phyloP scores from a whole-genome alignment of 306 rosid genomes.

The Corylus americana region DNA sequence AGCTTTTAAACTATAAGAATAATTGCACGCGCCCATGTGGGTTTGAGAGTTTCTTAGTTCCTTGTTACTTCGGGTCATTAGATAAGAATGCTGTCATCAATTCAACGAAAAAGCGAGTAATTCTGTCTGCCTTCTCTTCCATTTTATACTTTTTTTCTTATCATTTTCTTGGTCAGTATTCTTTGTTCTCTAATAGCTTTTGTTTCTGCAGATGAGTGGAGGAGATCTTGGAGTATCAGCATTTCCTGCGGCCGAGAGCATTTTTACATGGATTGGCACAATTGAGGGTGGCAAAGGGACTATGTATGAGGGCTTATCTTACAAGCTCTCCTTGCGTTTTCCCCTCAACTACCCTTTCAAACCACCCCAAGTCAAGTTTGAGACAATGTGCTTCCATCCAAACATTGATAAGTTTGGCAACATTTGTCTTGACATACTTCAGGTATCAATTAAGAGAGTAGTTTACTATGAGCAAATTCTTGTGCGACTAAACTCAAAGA shows the following conservation, averaged over 20 bases:
- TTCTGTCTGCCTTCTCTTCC: not conserved
- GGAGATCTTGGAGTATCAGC: constrained; percentile 97
- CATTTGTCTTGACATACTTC: constrained; percentile 96
- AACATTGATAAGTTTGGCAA: constrained; percentile 96
- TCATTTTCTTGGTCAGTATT: not conserved
- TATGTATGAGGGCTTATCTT: constrained; percentile 81
- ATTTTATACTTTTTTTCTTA: constrained; percentile 4
- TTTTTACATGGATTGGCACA: constrained; percentile 93
- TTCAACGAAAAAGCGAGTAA: not conserved
- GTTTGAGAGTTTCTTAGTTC: not conserved
- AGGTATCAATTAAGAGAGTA: constrained; percentile 50
- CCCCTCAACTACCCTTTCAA: constrained; percentile 92
- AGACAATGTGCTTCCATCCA: constrained; percentile 95
- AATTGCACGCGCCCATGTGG: not conserved
- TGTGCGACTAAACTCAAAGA: not conserved
- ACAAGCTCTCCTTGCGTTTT: constrained; percentile 86
- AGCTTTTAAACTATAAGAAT: not conserved
- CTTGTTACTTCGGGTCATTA: not conserved
- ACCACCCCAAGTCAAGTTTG: constrained; percentile 94
- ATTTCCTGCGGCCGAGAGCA: constrained; percentile 87
- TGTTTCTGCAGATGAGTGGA: constrained; percentile 69
- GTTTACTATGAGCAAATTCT: not conserved
- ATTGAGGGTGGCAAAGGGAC: constrained; percentile 98
- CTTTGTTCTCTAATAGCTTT: constrained; percentile 11
- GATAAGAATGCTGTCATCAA: not conserved